phyloP scores from a whole-genome alignment of 495 filamentous ascomycete species.

The Talaromyces liani region DNA sequence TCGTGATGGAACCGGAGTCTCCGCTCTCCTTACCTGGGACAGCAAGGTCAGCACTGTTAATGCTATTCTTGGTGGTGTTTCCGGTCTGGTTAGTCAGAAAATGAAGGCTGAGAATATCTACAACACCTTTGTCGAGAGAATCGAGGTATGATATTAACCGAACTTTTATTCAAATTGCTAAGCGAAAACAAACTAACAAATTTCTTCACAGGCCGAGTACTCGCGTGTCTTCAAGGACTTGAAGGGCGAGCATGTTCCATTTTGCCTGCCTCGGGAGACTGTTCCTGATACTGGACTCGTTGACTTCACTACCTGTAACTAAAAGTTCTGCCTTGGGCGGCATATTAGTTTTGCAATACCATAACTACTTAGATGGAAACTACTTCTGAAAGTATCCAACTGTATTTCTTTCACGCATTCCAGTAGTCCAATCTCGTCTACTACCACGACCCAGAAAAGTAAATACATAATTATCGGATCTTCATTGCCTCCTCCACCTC shows the following conservation, averaged over 20 bases:
- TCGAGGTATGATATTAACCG: background rate
- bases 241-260: slow-evolving; percentile 23
- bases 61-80: slow-evolving; percentile 24
- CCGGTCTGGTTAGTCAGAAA: slow-evolving; percentile 18
- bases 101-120: slow-evolving; percentile 28
- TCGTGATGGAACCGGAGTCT: slow-evolving; percentile 23
- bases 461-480: too few relatives aligned
- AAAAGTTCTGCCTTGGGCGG: background rate
- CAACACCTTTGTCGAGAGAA: slow-evolving; percentile 9
- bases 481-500: too few relatives aligned
- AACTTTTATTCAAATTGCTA: background rate
- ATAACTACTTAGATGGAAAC: too few relatives aligned
- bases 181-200: slow-evolving; percentile 1
- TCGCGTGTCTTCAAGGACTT: slow-evolving; percentile 18
- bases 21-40: slow-evolving; percentile 27
- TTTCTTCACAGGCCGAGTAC: slow-evolving; percentile 18
- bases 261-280: slow-evolving; percentile 20
- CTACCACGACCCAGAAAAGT: too few relatives aligned
- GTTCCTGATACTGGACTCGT: slow-evolving; percentile 18
- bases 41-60: slow-evolving; percentile 29
- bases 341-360: too few relatives aligned
- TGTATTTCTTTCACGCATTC: too few relatives aligned
- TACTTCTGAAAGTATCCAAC: too few relatives aligned
- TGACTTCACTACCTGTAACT: slow-evolving; percentile 21
- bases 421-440: too few relatives aligned